Conservation (phyloP, 2,329 filamentous ascomycete genomes). For the Diaporthe vaccinii region DNA sequence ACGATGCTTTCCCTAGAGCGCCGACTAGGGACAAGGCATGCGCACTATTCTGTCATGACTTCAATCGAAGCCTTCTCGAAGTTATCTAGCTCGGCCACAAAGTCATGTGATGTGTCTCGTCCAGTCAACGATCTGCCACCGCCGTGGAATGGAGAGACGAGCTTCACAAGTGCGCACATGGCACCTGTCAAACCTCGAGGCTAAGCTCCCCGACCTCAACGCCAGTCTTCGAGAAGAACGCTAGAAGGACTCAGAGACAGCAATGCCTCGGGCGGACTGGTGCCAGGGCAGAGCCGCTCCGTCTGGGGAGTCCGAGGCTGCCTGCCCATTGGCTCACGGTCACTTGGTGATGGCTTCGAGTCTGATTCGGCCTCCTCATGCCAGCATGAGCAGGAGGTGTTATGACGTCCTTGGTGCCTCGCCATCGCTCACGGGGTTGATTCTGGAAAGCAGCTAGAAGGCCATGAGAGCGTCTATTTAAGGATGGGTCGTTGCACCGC, state of each 20-base stretch:
- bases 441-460: not conserved
- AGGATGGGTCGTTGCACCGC: not conserved
- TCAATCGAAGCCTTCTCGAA: not conserved
- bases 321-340: not conserved
- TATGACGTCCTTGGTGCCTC: not conserved
- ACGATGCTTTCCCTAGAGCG: not conserved
- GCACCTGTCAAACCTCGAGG: conserved; percentile 5
- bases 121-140: not conserved
- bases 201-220: not conserved
- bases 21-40: not conserved
- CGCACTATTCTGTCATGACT: not conserved
- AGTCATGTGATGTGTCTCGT: conserved; percentile 2
- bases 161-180: not conserved
- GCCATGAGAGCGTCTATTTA: not conserved
- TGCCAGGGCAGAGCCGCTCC: not conserved
- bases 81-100: not conserved
- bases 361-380: too few relatives aligned
- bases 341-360: conserved; percentile 4
- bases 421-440: not conserved
- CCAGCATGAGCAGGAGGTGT: not conserved
- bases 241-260: not conserved
- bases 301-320: not conserved
- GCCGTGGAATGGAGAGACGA: not conserved
- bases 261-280: not conserved
- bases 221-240: not conserved